A percentile compares a stretch with the other conserved stretches of the same genome.
Evolutionary conservation across 768 basidiomycete genomes (phyloP).

Genomic region (Collybia sordida): DNA sequence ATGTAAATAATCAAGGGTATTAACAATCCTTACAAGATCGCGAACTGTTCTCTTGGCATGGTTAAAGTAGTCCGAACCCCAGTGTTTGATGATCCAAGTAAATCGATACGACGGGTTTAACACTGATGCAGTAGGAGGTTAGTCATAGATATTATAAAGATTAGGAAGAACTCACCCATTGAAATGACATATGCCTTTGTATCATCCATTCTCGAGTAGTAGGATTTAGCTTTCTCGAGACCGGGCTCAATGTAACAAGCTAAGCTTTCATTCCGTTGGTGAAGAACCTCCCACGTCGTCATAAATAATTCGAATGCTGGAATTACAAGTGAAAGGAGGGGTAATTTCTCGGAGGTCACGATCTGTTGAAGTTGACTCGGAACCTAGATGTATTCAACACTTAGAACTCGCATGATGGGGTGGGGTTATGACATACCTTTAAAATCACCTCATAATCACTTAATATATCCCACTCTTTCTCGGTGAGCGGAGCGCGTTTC

Average conservation of each 20-base stretch:
- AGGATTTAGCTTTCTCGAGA: too few relatives aligned
- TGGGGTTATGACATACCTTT: neutral
- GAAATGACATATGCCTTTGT: constrained; percentile 12
- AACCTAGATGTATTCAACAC: neutral
- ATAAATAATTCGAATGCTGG: constrained; percentile 20
- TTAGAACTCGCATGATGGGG: neutral
- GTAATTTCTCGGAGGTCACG: constrained; percentile 16
- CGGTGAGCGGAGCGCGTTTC: constrained; percentile 7
- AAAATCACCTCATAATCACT: constrained; percentile 16
- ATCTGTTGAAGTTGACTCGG: constrained; percentile 15
- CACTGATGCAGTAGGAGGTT: too few relatives aligned
- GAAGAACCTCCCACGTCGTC: constrained; percentile 12
- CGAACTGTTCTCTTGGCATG: too few relatives aligned
- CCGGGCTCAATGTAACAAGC: too few relatives aligned
- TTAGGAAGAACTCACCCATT: constrained; percentile 9
- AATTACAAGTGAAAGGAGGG: constrained; percentile 17
- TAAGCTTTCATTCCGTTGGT: too few relatives aligned
- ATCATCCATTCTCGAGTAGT: too few relatives aligned
- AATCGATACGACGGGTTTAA: too few relatives aligned
- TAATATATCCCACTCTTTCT: constrained; percentile 14
- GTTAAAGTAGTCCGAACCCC: too few relatives aligned
- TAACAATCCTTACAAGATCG: too few relatives aligned
- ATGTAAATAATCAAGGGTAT: too few relatives aligned
- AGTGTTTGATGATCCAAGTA: too few relatives aligned
- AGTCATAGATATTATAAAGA: too few relatives aligned